phyloP scores from a whole-genome alignment of 331 rosid species.

The Arachis monticola region DNA sequence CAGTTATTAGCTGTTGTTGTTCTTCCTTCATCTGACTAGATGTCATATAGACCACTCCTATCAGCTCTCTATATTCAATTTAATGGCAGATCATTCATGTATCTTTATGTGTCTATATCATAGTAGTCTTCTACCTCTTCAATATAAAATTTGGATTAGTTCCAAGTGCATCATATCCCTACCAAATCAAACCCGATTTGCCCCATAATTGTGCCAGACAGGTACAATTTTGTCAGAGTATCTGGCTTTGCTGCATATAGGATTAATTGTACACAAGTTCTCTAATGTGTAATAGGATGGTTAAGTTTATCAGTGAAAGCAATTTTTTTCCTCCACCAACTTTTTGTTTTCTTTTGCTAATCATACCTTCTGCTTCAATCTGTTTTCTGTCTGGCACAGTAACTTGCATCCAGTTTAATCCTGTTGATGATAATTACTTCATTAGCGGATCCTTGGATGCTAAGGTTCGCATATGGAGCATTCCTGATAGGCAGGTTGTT shows the following conservation, averaged over 20 bases:
- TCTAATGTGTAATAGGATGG: slow-evolving; percentile 21
- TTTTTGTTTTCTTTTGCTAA: slow-evolving; percentile 49
- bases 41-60: slow-evolving; percentile 26
- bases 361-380: slow-evolving; percentile 45
- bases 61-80: slow-evolving; percentile 1
- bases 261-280: slow-evolving; percentile 17
- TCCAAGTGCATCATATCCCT: slow-evolving; percentile 6
- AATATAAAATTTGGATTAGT: slow-evolving; percentile 6
- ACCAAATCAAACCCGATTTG: slow-evolving; percentile 10
- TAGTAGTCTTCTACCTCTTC: slow-evolving; percentile 19
- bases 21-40: slow-evolving; percentile 11
- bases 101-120: slow-evolving; percentile 11
- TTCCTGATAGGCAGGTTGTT: slow-evolving; percentile 90
- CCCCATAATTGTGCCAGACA: slow-evolving; percentile 1
- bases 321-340: not conserved
- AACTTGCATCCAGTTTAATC: slow-evolving; percentile 99
- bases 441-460: slow-evolving; percentile 98
- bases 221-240: slow-evolving; percentile 23
- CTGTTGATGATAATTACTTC: slow-evolving; percentile 96
- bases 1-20: slow-evolving; percentile 30
- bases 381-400: slow-evolving; percentile 68
- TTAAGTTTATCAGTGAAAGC: slow-evolving; percentile 33
- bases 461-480: slow-evolving; percentile 99
- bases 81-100: not conserved
- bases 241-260: slow-evolving; percentile 2